Evolutionary conservation across 2,329 filamentous ascomycete species (phyloP).

Genomic region (Aspergillus chevalieri): DNA sequence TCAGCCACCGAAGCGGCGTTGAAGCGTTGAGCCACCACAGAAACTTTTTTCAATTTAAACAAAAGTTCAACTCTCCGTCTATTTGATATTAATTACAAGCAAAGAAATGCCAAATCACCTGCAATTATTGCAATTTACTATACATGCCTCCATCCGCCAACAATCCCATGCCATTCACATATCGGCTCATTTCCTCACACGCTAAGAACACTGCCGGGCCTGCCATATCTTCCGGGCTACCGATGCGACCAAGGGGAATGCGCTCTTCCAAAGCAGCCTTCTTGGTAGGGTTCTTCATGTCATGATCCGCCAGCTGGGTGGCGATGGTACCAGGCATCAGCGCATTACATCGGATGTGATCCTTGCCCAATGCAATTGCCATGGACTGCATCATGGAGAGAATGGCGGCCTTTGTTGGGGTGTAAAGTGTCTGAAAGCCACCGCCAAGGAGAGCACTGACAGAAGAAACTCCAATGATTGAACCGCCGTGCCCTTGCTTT

Average conservation of each 20-base stretch:
- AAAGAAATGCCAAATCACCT: no score
- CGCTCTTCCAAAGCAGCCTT: constrained; percentile 57
- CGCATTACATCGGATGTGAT: constrained; percentile 72
- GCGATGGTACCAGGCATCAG: constrained; percentile 71
- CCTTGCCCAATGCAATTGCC: constrained; percentile 65
- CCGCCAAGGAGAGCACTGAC: constrained; percentile 45
- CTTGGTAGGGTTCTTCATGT: constrained; percentile 52
- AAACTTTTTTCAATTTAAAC: no score
- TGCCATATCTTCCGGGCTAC: constrained; percentile 60
- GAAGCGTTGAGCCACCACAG: no score
- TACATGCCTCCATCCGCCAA: constrained; percentile 18
- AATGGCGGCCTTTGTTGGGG: constrained; percentile 74
- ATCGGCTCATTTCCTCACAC: constrained; percentile 15
- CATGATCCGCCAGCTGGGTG: constrained; percentile 74
- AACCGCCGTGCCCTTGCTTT: constrained; percentile 18
- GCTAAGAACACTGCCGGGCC: constrained; percentile 55
- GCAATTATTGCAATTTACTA: constrained; percentile 13
- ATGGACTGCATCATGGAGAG: constrained; percentile 72
- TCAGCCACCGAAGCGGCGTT: no score
- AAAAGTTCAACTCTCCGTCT: no score
- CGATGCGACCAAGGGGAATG: constrained; percentile 66
- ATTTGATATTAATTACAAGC: no score
- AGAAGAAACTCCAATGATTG: constrained; percentile 26
- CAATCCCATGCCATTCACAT: constrained; percentile 14
- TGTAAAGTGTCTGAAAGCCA: constrained; percentile 71